Evolutionary conservation across 108 stramenopile genomes (phyloP).

Genomic region (Nitzschia sp.): DNA sequence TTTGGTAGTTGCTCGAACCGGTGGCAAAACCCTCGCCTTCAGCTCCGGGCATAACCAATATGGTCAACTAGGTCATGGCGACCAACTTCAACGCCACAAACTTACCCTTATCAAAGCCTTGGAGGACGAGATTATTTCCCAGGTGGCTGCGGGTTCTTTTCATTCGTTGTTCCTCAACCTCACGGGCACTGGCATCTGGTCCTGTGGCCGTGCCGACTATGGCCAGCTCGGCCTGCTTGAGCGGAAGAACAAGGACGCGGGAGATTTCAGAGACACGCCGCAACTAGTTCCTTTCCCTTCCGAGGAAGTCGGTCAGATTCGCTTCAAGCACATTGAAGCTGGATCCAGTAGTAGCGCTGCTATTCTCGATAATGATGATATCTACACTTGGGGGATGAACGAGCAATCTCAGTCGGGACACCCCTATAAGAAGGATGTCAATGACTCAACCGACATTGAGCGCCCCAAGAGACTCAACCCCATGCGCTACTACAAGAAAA

Average conservation of each 20-base stretch:
- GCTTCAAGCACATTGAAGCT: conserved; percentile 28
- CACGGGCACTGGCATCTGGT: conserved; percentile 60
- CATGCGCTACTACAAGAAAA: conserved; percentile 11
- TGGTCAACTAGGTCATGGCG: conserved; percentile 91
- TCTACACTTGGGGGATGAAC: conserved; percentile 94
- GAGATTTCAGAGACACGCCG: conserved; percentile 31
- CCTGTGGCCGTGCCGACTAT: conserved; percentile 87
- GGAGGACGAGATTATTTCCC: conserved; percentile 51
- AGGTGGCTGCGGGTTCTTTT: conserved; percentile 75
- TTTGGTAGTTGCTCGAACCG: conserved; percentile 69
- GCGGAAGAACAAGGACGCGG: not conserved
- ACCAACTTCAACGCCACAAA: conserved; percentile 37
- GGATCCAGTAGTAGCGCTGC: conserved; percentile 66
- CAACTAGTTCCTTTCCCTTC: conserved; percentile 49
- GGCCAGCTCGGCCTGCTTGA: conserved; percentile 74
- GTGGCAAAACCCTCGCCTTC: conserved; percentile 49
- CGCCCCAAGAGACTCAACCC: conserved; percentile 43
- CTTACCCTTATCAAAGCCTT: conserved; percentile 43
- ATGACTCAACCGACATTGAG: conserved; percentile 32
- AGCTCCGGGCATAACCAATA: conserved; percentile 86
- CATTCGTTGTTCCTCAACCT: conserved; percentile 69
- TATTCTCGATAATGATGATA: conserved; percentile 59
- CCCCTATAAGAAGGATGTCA: not conserved
- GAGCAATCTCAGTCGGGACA: conserved; percentile 64
- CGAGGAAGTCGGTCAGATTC: conserved; percentile 10